A percentile compares a stretch with the other conserved stretches of the same genome.
Conservation (phyloP, 441 rosid species). For the Populus hybrid region DNA sequence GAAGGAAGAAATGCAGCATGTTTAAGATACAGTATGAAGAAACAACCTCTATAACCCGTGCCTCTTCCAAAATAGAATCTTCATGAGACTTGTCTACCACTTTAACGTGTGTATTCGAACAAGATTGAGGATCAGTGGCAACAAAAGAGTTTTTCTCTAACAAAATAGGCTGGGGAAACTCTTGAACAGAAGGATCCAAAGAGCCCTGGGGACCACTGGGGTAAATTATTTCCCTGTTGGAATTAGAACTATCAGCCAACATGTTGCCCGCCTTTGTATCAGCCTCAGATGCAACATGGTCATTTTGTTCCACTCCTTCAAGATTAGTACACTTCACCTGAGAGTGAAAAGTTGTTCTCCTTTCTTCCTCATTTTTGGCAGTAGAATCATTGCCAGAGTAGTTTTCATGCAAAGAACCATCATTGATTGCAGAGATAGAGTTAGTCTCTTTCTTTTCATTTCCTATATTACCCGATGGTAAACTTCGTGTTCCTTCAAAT, state of each 20-base stretch:
- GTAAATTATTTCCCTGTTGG: slow-evolving; percentile 32
- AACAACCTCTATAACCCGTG: slow-evolving; percentile 80
- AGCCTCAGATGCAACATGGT: slow-evolving; percentile 29
- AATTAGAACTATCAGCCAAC: slow-evolving; percentile 31
- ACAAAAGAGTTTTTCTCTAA: slow-evolving; percentile 35
- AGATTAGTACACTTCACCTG: slow-evolving; percentile 41
- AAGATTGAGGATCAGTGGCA: slow-evolving; percentile 43
- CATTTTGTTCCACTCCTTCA: slow-evolving; percentile 42
- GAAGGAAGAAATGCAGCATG: slow-evolving; percentile 18
- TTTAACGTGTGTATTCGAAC: slow-evolving; percentile 38
- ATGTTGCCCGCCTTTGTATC: slow-evolving; percentile 33
- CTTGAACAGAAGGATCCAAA: slow-evolving; percentile 33
- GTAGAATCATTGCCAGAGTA: slow-evolving; percentile 34
- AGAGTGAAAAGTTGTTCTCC: slow-evolving; percentile 33
- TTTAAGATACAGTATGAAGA: slow-evolving; percentile 22
- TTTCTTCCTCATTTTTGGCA: slow-evolving; percentile 48
- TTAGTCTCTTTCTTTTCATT: slow-evolving; percentile 43
- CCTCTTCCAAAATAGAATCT: slow-evolving; percentile 90
- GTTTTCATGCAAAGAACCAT: slow-evolving; percentile 30
- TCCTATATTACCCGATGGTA: slow-evolving; percentile 41
- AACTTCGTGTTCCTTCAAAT: slow-evolving; percentile 37
- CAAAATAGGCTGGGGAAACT: slow-evolving; percentile 36
- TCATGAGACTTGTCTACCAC: slow-evolving; percentile 57
- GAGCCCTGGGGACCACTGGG: slow-evolving; percentile 39
- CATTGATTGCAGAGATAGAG: slow-evolving; percentile 28